These are phyloP conservation scores for Ogataea populi-albae DNA, from an alignment of 805 yeast species.

Conservation along the genomic window DNA sequence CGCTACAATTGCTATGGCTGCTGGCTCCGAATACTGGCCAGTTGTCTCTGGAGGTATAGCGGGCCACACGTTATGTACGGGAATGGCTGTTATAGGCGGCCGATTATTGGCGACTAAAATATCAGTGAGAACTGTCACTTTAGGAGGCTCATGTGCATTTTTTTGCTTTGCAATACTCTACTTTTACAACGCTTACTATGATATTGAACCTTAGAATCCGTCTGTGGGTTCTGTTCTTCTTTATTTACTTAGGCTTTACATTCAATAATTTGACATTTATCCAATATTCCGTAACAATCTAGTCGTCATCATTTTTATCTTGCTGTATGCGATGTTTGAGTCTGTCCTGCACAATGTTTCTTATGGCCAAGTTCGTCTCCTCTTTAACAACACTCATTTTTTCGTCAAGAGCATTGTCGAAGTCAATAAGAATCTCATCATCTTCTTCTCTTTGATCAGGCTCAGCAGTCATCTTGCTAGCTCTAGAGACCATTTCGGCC, in stretches of 20 bases:
- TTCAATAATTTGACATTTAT: no score
- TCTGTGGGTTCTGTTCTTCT: no score
- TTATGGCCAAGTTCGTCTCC: conserved; percentile 42
- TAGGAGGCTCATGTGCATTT: conserved; percentile 89
- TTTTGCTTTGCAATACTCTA: conserved; percentile 78
- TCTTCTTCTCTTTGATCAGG: conserved; percentile 2
- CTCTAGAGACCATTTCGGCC: conserved; percentile 1
- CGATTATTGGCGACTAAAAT: conserved; percentile 83
- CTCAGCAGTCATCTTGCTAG: not conserved
- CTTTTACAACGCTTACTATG: conserved; percentile 59
- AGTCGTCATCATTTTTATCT: no score
- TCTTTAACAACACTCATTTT: conserved; percentile 37
- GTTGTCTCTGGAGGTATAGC: conserved; percentile 85
- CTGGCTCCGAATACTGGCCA: conserved; percentile 88
- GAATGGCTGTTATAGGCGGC: conserved; percentile 92
- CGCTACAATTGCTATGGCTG: conserved; percentile 98
- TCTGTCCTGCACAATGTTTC: conserved; percentile 37
- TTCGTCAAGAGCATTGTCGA: conserved; percentile 38
- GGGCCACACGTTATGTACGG: conserved; percentile 88
- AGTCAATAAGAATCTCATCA: conserved; percentile 21
- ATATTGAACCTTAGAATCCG: conserved; percentile 23
- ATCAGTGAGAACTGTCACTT: conserved; percentile 86
- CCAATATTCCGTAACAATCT: no score
- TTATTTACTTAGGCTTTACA: no score
- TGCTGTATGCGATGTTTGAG: no score